Evolutionary conservation across 1,284 basidiomycete species (phyloP), one percentile per base, ranked within the genome.

Genomic region (Agaricales sp.): DNA sequence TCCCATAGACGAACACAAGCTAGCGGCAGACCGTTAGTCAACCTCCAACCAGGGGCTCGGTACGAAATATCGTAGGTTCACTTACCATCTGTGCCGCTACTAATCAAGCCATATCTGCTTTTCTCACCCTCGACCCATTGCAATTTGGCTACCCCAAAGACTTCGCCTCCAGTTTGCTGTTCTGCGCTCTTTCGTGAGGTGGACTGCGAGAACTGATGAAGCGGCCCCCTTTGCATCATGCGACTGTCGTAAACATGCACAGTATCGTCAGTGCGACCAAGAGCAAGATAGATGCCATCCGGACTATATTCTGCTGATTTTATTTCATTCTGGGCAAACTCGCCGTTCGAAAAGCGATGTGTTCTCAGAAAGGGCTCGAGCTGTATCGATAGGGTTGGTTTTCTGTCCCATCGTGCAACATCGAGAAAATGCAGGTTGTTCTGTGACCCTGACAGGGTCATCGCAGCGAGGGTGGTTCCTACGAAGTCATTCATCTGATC

Each of bases 1-100:
- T 84, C 74, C 83, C 83, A 87, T 22, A 83, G 56, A 18, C 82
- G 70, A 6, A 87, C 70, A 55, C 78, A 82, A 8, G 83, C 82
- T 84, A 55, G 8, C n/a, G n/a, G n/a, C n/a, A n/a, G n/a, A n/a
- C n/a, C n/a, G n/a, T n/a, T 35, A 45, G 24, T 41, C 47, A 26
- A 13, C 23, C 25, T 38, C 37, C 49, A 24, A 59, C 50, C 50
- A 51, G 38, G n/a, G 18, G 18, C 26, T n/a, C n/a, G n/a, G n/a
- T n/a, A n/a, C n/a, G n/a, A n/a, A n/a, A n/a, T n/a, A n/a, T n/a
- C n/a, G n/a, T n/a, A n/a, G n/a, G n/a, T n/a, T 16, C 18, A 16
- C 71, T 54, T 56, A 82, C 82, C 83, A 59, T 87, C 82, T 45
- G 73, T 67, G 0, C 82, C 83, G 2, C 77, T 80, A 14, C 74